Conservation (phyloP, 164 flowering plant species). For the Akebia trifoliata region DNA sequence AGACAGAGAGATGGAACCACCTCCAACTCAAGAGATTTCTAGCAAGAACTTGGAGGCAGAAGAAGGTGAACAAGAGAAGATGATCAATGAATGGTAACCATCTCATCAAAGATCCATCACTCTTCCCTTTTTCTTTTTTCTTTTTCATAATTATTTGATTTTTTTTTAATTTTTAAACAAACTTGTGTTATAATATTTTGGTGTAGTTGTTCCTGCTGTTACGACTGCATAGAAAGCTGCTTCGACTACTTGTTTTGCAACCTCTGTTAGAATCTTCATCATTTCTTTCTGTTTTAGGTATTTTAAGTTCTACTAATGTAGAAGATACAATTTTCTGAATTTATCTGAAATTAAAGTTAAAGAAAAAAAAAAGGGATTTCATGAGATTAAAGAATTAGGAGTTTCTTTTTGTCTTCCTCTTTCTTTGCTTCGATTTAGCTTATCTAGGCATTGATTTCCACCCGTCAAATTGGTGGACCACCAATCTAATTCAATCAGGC, state of each 20-base stretch:
- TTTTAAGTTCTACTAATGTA: too few relatives aligned
- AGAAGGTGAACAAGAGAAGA: slow-evolving; percentile 42
- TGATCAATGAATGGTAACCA: slow-evolving; percentile 42
- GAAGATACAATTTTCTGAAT: too few relatives aligned
- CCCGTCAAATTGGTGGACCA: too few relatives aligned
- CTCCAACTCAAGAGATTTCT: slow-evolving; percentile 31
- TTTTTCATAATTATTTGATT: neutral
- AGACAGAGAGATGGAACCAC: slow-evolving; percentile 50
- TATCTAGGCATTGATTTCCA: too few relatives aligned
- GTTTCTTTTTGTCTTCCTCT: too few relatives aligned
- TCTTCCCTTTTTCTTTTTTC: slow-evolving; percentile 7
- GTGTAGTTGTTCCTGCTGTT: slow-evolving; percentile 58
- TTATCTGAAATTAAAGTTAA: too few relatives aligned
- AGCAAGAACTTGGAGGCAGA: slow-evolving; percentile 8
- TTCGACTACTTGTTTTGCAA: slow-evolving; percentile 40
- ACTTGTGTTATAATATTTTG: slow-evolving; percentile 11
- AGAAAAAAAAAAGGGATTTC: too few relatives aligned
- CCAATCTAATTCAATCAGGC: too few relatives aligned
- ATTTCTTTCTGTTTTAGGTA: neutral
- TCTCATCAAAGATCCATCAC: neutral
- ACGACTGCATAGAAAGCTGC: slow-evolving; percentile 35
- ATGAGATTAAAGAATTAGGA: too few relatives aligned
- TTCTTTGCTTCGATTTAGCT: too few relatives aligned
- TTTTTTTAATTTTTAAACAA: neutral
- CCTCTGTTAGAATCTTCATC: slow-evolving; percentile 13